These are phyloP conservation scores for Euclidium syriacum DNA, from an alignment of 345 rosid species.

Conservation along the genomic window DNA sequence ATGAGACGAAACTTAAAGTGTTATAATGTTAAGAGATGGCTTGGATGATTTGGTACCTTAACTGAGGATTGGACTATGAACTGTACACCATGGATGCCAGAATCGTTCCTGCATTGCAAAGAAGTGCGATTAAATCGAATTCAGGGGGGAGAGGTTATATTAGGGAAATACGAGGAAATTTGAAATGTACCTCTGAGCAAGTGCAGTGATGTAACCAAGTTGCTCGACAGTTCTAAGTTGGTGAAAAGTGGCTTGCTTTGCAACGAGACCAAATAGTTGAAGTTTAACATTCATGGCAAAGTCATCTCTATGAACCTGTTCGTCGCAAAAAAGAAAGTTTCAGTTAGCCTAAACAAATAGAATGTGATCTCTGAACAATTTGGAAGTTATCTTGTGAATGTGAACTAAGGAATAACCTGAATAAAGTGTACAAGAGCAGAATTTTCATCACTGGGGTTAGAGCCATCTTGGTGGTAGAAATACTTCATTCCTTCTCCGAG, in stretches of 20 bases:
- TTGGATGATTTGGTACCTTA: slow-evolving; percentile 46
- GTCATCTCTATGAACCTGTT: slow-evolving; percentile 81
- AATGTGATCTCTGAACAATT: background rate
- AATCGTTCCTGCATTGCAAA: slow-evolving; percentile 51
- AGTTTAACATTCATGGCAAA: slow-evolving; percentile 67
- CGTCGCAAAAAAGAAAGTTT: slow-evolving; percentile 4
- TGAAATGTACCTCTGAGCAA: slow-evolving; percentile 55
- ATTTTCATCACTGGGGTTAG: slow-evolving; percentile 80
- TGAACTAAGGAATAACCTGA: slow-evolving; percentile 50
- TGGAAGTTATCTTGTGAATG: background rate
- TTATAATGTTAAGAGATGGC: background rate
- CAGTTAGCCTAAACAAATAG: background rate
- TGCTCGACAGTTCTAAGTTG: slow-evolving; percentile 97
- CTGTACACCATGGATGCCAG: slow-evolving; percentile 69
- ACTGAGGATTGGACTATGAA: slow-evolving; percentile 81
- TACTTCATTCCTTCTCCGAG: slow-evolving; percentile 59
- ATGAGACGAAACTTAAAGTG: background rate
- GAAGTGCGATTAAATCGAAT: background rate
- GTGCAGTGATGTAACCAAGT: slow-evolving; percentile 83
- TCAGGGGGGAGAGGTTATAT: background rate
- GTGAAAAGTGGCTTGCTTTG: slow-evolving; percentile 91
- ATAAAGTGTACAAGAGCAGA: slow-evolving; percentile 79
- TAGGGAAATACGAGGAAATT: background rate
- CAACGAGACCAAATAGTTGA: slow-evolving; percentile 68
- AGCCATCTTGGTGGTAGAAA: slow-evolving; percentile 54